These are phyloP conservation scores for Penicillium salamii DNA, from an alignment of 495 filamentous ascomycete genomes.

Conservation along the genomic window DNA sequence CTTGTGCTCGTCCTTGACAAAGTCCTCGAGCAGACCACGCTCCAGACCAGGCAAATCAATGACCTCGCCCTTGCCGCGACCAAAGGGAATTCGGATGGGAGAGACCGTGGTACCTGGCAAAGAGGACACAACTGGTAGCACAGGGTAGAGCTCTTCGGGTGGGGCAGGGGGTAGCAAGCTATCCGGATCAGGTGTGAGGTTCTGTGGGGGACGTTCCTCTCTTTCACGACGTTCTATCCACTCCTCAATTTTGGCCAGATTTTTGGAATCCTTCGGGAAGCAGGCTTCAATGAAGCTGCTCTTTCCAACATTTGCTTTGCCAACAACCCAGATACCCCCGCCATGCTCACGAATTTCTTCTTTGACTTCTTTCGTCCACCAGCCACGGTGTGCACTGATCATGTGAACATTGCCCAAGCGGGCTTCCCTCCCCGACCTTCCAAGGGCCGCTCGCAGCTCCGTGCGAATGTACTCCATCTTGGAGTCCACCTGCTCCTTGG, in stretches of 20 bases:
- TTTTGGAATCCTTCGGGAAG: constrained; percentile 75
- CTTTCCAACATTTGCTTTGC: constrained; percentile 97
- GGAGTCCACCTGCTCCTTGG: constrained; percentile 72
- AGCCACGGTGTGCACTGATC: constrained; percentile 76
- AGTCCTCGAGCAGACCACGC: constrained; percentile 64
- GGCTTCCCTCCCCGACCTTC: constrained; percentile 54
- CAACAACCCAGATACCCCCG: constrained; percentile 94
- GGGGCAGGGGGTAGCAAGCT: constrained; percentile 71
- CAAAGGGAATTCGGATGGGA: constrained; percentile 86
- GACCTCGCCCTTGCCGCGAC: constrained; percentile 80
- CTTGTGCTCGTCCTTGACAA: constrained; percentile 63
- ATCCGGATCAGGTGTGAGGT: constrained; percentile 20
- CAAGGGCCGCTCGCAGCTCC: constrained; percentile 70
- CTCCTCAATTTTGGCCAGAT: constrained; percentile 37
- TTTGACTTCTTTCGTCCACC: constrained; percentile 87
- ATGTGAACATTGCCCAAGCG: constrained; percentile 80
- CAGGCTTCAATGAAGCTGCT: constrained; percentile 82
- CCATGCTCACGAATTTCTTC: constrained; percentile 76
- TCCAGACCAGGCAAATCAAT: constrained; percentile 89
- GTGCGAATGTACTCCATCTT: constrained; percentile 79
- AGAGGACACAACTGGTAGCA: constrained; percentile 78
- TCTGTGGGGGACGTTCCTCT: constrained; percentile 16
- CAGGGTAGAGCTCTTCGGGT: constrained; percentile 67
- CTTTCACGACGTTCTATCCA: constrained; percentile 28
- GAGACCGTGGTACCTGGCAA: constrained; percentile 92